Conservation (phyloP, 2,329 filamentous ascomycete genomes). For the Cladophialophora yegresii region DNA sequence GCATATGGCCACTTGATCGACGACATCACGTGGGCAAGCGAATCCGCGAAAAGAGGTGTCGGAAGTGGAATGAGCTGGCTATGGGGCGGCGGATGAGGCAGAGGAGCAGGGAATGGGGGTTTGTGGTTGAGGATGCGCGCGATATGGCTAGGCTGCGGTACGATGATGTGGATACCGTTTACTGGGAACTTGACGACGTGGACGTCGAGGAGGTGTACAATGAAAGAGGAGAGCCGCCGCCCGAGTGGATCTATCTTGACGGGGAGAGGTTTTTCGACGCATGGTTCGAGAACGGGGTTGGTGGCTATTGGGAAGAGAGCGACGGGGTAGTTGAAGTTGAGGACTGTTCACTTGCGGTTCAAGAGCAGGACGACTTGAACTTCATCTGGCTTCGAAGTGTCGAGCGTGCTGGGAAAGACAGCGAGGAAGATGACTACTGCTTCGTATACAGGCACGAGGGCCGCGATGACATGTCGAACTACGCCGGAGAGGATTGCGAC, state of each 20-base stretch:
- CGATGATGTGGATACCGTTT: neutral
- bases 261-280: constrained; percentile 1
- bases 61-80: constrained; percentile 7
- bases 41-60: constrained; percentile 19
- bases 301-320: neutral
- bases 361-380: neutral
- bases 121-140: neutral
- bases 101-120: neutral
- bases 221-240: neutral
- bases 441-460: neutral
- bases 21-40: constrained; percentile 25
- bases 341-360: neutral
- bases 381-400: neutral
- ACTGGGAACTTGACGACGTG: neutral
- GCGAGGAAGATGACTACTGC: neutral
- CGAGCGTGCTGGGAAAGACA: neutral
- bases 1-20: constrained; percentile 26
- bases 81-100: constrained; percentile 15
- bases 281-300: neutral
- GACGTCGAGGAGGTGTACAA: neutral
- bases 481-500: neutral
- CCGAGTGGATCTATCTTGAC: neutral
- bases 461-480: neutral
- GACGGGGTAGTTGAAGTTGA: neutral
- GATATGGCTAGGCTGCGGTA: neutral